These are phyloP conservation scores for Phytophthora meadii DNA, from an alignment of 352 stramenopile genomes.

Conservation along the genomic window DNA sequence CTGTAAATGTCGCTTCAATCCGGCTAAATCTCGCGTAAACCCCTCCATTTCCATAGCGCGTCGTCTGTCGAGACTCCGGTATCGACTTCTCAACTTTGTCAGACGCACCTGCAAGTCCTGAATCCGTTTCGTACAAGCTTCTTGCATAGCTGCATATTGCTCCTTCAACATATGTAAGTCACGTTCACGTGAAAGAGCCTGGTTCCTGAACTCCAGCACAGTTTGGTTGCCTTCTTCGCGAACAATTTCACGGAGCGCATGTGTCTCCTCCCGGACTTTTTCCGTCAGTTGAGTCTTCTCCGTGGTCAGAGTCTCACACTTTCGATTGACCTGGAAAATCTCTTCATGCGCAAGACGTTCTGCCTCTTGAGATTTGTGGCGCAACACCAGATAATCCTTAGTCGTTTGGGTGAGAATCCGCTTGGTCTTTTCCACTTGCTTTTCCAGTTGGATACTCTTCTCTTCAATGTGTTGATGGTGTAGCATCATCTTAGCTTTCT, in stretches of 20 bases:
- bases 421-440: slow-evolving; percentile 63
- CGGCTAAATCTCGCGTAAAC: slow-evolving; percentile 71
- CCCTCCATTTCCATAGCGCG: slow-evolving; percentile 87
- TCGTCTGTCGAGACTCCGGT: slow-evolving; percentile 68
- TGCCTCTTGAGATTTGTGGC: slow-evolving; percentile 68
- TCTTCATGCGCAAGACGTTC: slow-evolving; percentile 72
- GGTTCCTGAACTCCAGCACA: slow-evolving; percentile 60
- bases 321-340: slow-evolving; percentile 45
- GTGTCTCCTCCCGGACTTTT: slow-evolving; percentile 54
- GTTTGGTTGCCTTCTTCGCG: slow-evolving; percentile 66
- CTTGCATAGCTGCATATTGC: slow-evolving; percentile 79
- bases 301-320: slow-evolving; percentile 42
- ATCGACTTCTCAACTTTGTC: slow-evolving; percentile 64
- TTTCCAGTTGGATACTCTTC: slow-evolving; percentile 45
- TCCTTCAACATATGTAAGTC: slow-evolving; percentile 79
- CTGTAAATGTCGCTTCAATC: slow-evolving; percentile 71
- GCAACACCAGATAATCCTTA: slow-evolving; percentile 80
- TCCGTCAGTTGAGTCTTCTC: slow-evolving; percentile 53
- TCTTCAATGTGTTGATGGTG: slow-evolving; percentile 46
- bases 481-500: slow-evolving; percentile 61
- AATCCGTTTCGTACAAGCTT: slow-evolving; percentile 71
- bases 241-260: slow-evolving; percentile 52
- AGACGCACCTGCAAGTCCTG: slow-evolving; percentile 74
- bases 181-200: slow-evolving; percentile 64
- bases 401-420: slow-evolving; percentile 71